A percentile compares a stretch with the other conserved stretches of the same genome.
These are phyloP conservation scores for Leishmania martiniquensis DNA, from an alignment of 208 protist genomes.

Conservation along the genomic window DNA sequence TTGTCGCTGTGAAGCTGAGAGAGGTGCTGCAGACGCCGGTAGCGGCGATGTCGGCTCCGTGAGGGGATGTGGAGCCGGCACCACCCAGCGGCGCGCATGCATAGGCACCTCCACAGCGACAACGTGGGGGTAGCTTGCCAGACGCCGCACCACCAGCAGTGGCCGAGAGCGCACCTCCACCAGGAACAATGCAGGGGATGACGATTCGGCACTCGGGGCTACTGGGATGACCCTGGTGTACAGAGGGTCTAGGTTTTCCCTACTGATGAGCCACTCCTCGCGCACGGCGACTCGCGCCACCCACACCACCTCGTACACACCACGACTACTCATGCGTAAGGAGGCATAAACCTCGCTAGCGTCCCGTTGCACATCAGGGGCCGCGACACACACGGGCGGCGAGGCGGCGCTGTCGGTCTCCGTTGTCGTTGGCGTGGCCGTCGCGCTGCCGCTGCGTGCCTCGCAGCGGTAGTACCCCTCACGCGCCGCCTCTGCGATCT, in stretches of 20 bases:
- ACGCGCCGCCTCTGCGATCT: conserved; percentile 25
- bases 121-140: conserved; percentile 42
- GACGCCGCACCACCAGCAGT: conserved; percentile 69
- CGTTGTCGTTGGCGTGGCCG: not conserved
- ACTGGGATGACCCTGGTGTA: conserved; percentile 35
- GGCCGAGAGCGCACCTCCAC: conserved; percentile 61
- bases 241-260: conserved; percentile 53
- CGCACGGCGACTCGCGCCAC: conserved; percentile 42
- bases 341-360: conserved; percentile 41
- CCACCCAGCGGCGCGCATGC: conserved; percentile 53
- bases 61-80: conserved; percentile 41
- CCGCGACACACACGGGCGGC: not conserved
- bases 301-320: conserved; percentile 73
- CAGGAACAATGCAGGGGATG: not conserved
- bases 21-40: not conserved
- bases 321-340: conserved; percentile 42
- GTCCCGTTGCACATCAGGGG: conserved; percentile 13
- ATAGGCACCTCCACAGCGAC: conserved; percentile 71
- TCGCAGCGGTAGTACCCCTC: conserved; percentile 50
- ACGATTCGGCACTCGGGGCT: not conserved
- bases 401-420: not conserved
- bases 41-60: not conserved
- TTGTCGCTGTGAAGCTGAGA: not conserved
- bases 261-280: conserved; percentile 22
- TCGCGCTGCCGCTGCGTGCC: not conserved